Conservation (phyloP, 495 filamentous ascomycete species). For the Neurospora sp. region DNA sequence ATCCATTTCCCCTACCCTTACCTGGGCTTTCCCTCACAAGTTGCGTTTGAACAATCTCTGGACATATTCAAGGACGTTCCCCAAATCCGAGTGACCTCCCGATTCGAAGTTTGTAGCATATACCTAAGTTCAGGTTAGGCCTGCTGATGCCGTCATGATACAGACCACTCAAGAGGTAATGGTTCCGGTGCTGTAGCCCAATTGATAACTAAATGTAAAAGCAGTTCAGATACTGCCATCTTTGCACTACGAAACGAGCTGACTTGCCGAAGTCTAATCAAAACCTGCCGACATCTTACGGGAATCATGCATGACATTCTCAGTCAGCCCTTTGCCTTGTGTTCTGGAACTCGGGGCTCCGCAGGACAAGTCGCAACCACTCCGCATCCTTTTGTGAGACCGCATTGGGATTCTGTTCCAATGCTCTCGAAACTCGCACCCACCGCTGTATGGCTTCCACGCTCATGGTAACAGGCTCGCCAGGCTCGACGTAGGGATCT, state of each 20-base stretch:
- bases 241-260: background rate
- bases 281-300: background rate
- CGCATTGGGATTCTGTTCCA: background rate
- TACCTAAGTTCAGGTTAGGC: background rate
- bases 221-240: background rate
- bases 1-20: background rate
- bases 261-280: background rate
- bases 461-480: background rate
- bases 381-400: background rate
- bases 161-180: background rate
- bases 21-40: background rate
- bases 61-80: background rate
- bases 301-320: background rate
- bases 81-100: background rate
- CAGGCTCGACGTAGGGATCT: background rate
- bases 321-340: background rate
- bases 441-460: background rate
- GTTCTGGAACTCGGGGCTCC: background rate
- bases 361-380: background rate
- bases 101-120: background rate
- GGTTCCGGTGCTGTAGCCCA: background rate
- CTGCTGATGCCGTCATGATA: background rate
- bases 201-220: background rate
- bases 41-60: background rate
- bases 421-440: background rate